Base-by-base conservation (phyloP, 2,329 filamentous ascomycete species). In the Torrubiellomyces zombiae region DNA sequence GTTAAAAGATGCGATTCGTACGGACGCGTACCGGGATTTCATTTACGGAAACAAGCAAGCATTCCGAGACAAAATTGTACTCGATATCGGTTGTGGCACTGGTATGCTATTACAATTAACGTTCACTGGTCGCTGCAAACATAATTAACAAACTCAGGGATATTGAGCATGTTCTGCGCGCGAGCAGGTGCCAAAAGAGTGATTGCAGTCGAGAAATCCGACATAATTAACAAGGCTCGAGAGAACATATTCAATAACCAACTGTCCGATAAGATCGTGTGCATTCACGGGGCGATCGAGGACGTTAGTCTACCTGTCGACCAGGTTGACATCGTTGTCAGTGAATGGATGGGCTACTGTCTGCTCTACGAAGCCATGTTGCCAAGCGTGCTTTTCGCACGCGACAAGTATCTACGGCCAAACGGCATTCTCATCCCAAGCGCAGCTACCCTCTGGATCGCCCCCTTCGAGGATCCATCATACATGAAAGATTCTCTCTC, bases 281-380 rank as follows among this genome's bases (percentile, higher is more conserved):
- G 79, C 39, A 58, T 93, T 24, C 70, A 75, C 34, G 85, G 86
- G 18, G 80, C 81, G 42, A 79, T 94, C 32, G 86, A 95, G 48
- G 83, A 94, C 37, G 78, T 92, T 28, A 61, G 54, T 28, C 63
- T 83, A 13, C 83, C 79, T 2, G 75, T 86, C 6, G 60, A 71
- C 27, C 60, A 85, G 42, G 85, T 94, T 22, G 86, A 95, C 52
- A 76, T 95, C 42, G 93, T 95, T 44, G 75, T 95, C 32, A 91
- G 80, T 31, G 85, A 95, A 50, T 95, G 85, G 85, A 95, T 95
- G 85, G 85, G 85, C 16, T 95, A 95, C 47, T 80, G 75, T 35
- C 64, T 94, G 11, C 64, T 94, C 5, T 95, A 91, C 49, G 85
- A 95, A 53, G 82, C 83, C 28, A 95, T 95, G 85, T 70, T 95